These are phyloP conservation scores for Infundibulicybe gibba DNA, from an alignment of 768 basidiomycete genomes.

Conservation along the genomic window DNA sequence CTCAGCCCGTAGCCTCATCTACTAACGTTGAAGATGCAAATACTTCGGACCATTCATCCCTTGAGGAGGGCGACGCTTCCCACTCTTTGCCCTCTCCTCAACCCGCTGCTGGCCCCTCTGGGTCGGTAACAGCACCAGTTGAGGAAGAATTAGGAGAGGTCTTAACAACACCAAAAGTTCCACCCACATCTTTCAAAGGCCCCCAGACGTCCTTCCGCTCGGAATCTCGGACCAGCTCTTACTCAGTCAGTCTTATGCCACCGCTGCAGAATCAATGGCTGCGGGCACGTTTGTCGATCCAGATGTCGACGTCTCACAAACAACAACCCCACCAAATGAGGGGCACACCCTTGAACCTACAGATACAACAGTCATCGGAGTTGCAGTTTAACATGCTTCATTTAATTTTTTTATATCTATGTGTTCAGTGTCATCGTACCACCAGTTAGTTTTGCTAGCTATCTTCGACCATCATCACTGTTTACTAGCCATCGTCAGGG, in stretches of 20 bases:
- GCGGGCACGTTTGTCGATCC: too few species aligned
- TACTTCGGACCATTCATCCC: background rate
- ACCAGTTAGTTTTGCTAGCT: too few species aligned
- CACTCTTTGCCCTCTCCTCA: background rate
- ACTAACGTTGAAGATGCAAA: constrained; percentile 5
- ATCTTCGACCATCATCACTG: too few species aligned
- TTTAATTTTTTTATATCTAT: background rate
- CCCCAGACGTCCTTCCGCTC: constrained; percentile 10
- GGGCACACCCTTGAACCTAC: background rate
- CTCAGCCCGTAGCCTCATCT: too few species aligned
- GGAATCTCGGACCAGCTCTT: constrained; percentile 19
- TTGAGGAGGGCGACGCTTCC: background rate
- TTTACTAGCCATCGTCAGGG: too few species aligned
- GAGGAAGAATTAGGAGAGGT: constrained; percentile 2
- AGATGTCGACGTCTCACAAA: too few species aligned
- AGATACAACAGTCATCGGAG: background rate
- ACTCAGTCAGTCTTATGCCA: constrained; percentile 28
- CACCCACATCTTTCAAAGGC: constrained; percentile 7
- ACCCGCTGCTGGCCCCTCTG: too few species aligned
- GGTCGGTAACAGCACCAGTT: too few species aligned
- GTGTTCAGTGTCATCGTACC: too few species aligned
- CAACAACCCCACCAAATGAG: too few species aligned
- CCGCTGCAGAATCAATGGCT: constrained; percentile 25
- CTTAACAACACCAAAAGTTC: background rate
- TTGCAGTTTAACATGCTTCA: background rate